Evolutionary conservation across 441 rosid genomes (phyloP), one percentile per base, ranked within the genome.

Genomic region (Adansonia rubrostipa): DNA sequence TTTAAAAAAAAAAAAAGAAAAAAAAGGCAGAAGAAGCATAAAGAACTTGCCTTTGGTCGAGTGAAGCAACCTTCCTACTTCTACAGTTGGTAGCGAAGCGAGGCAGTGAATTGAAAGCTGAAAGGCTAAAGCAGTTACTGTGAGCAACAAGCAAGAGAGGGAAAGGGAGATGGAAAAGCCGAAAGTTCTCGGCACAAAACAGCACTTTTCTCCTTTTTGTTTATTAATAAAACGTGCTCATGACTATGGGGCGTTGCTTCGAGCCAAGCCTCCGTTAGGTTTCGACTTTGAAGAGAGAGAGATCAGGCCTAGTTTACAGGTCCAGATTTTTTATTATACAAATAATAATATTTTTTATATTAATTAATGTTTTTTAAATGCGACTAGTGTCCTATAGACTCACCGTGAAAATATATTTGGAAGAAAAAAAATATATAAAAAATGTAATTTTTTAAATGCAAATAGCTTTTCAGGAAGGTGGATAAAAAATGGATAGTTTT

Each of bases 21-120:
- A 24, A 24, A 24, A 24, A 24, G 28, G 28, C 28, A 24, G 28
- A 24, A 24, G 28, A 24, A 24, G 28, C 28, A 24, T 24, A 51
- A 69, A 51, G 20, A 53, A 71, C 74, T 51, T 51, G 61, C 74
- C 74, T 70, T 50, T 14, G 45, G n/a, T 24, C 22, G 44, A 70
- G 19, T 8, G 60, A 47, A 48, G 17, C 17, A 24, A 0, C 11
- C 51, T 69, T 69, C 71, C 69, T 44, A 20, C 15, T 69, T 28
- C 67, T 13, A 13, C 67, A 57, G 61, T 7, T 7, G 28, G 28
- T 24, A 57, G 24, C 42, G 40, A 61, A 61, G 66, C 40, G 61
- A 61, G n/a, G 7, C 6, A 71, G 57, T 20, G 9, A 69, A 71
- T 15, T 4, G 45, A 51, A 51, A 71, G 47, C 22, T 14, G 61